Evolutionary conservation across 371 early-diverging fungal species (phyloP), one percentile per base, ranked within the genome.

Genomic region (Actinomortierella wolfii): DNA sequence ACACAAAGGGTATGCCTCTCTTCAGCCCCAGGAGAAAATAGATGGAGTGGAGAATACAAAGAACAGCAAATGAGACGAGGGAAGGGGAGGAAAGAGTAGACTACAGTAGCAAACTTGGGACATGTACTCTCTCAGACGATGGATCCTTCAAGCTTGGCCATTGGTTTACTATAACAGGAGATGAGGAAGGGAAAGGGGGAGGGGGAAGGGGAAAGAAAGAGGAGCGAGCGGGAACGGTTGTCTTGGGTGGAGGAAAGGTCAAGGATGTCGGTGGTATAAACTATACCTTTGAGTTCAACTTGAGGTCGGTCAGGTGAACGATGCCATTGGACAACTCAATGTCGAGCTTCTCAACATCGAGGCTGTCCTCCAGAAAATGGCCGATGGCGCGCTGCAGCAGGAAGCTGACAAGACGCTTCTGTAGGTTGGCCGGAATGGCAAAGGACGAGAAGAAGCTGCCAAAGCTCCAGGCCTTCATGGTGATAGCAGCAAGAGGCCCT

Each of bases 361-460:
- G 80, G 54, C 92, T 90, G 39, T 88, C 80, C 34, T 88, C 84
- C 43, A 95, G 79, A 61, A 94, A 94, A 66, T 90, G 91, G 7
- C 96, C 96, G 44, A 95, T 87, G 9, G 94, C 89, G 59, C 85
- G 82, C 59, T 90, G 87, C 49, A 95, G 79, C 39, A 95, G 76
- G 68, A 92, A 95, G 78, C 92, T 93, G 58, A 91, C 83, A 17
- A 95, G 81, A 29, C 90, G 82, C 75, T 94, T 94, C 69, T 94
- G 94, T 49, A 95, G 83, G 25, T 86, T 88, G 42, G 81, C 79
- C 44, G 91, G 89, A 18, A 88, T 74, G 34, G 86, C 82, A 59
- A 81, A 82, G 59, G 77, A 73, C 66, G 73, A 66, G 39, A 73
- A 59, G 63, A 73, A 52, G 67, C 59, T 68, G 64, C 69, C 75